A percentile compares a stretch with the other conserved stretches of the same genome.
phyloP scores from a whole-genome alignment of 106 monocot species.

The Chionographis japonica region DNA sequence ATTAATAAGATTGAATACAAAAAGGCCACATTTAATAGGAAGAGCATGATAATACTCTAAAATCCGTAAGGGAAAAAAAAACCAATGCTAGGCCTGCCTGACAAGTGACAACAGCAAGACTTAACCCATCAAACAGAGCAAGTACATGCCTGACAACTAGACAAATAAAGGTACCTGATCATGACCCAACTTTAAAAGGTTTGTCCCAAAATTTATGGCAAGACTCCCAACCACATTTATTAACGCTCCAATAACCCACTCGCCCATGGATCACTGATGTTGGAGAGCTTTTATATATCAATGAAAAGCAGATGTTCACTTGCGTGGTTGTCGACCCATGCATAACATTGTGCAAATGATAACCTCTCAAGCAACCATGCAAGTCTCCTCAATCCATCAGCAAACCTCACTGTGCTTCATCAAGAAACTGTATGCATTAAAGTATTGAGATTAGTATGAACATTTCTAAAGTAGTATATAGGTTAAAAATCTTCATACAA shows the following conservation, averaged over 20 bases:
- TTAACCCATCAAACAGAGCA: too few relatives aligned
- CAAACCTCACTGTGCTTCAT: not conserved
- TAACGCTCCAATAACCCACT: slow-evolving; percentile 93
- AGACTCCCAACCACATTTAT: slow-evolving; percentile 94
- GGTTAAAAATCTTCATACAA: not conserved
- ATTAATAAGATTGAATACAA: too few relatives aligned
- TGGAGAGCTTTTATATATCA: slow-evolving; percentile 2
- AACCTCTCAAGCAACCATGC: not conserved
- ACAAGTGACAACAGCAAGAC: too few relatives aligned
- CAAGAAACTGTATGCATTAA: not conserved
- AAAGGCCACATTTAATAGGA: too few relatives aligned
- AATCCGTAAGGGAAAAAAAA: too few relatives aligned
- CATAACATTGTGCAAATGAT: not conserved
- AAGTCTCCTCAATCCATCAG: not conserved
- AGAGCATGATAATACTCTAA: too few relatives aligned
- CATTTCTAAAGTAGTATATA: not conserved
- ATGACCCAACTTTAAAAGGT: slow-evolving; percentile 98
- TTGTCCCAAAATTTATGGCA: slow-evolving; percentile 97
- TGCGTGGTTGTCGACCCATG: not conserved
- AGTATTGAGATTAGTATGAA: not conserved
- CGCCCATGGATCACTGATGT: slow-evolving; percentile 64
- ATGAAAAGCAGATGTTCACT: not conserved
- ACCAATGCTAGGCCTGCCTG: too few relatives aligned
- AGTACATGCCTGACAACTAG: not conserved
- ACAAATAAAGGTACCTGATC: slow-evolving; percentile 62